These are phyloP conservation scores for Carallia pectinifolia DNA, from an alignment of 345 rosid species.

Conservation along the genomic window DNA sequence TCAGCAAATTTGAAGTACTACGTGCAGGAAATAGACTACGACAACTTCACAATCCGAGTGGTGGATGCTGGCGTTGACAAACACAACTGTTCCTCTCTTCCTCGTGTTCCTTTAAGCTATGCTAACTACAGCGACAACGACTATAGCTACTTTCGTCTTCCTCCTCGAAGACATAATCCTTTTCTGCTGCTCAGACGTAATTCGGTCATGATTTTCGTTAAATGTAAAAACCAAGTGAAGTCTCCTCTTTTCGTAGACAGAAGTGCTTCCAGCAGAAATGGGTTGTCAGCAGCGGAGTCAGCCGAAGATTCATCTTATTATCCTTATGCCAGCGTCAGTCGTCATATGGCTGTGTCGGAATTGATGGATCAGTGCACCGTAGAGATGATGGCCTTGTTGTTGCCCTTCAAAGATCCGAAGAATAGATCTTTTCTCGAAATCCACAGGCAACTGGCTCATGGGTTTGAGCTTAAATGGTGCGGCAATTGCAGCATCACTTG, in stretches of 20 bases:
- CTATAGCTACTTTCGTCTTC: too few relatives aligned
- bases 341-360: not conserved
- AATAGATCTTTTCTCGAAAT: not conserved
- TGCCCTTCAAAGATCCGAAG: not conserved
- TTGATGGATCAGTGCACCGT: not conserved
- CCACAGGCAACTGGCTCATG: not conserved
- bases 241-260: not conserved
- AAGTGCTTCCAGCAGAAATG: not conserved
- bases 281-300: too few relatives aligned
- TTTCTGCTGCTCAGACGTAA: too few relatives aligned
- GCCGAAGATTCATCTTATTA: too few relatives aligned
- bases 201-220: too few relatives aligned
- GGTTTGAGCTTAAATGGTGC: conserved; percentile 10
- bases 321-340: not conserved
- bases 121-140: too few relatives aligned
- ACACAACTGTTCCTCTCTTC: conserved; percentile 8
- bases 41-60: conserved; percentile 4
- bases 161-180: too few relatives aligned
- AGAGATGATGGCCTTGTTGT: not conserved
- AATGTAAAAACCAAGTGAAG: not conserved
- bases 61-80: conserved; percentile 3
- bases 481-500: not conserved
- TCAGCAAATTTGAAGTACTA: not conserved
- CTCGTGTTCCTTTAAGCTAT: not conserved
- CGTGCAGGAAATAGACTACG: conserved; percentile 3